phyloP scores from a whole-genome alignment of 2,329 filamentous ascomycete species.

The Fusarium fujikuroi region DNA sequence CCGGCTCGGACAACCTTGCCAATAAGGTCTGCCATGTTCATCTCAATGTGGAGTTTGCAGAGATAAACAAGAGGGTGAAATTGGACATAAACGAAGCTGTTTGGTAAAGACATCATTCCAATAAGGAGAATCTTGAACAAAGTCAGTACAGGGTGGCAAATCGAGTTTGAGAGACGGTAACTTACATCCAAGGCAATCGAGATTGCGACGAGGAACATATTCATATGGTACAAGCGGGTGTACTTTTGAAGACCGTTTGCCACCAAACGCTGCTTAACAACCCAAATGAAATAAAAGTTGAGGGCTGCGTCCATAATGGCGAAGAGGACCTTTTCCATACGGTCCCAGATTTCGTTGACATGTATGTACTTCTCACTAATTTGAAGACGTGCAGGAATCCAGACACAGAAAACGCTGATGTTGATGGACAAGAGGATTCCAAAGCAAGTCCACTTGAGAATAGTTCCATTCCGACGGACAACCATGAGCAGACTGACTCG shows the following conservation, averaged over 20 bases:
- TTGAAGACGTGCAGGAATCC: slow-evolving; percentile 60
- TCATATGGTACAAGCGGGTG: slow-evolving; percentile 54
- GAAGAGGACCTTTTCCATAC: slow-evolving; percentile 60
- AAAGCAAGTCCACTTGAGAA: slow-evolving; percentile 57
- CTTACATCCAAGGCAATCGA: slow-evolving; percentile 44
- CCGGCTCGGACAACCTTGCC: slow-evolving; percentile 39
- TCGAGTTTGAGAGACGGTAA: not conserved
- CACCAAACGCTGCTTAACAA: slow-evolving; percentile 57
- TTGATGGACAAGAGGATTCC: slow-evolving; percentile 57
- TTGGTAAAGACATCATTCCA: slow-evolving; percentile 40
- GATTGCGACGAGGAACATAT: slow-evolving; percentile 41
- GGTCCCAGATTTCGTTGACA: slow-evolving; percentile 61
- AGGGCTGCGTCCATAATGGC: slow-evolving; percentile 57
- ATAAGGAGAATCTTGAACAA: slow-evolving; percentile 30
- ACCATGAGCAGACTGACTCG: slow-evolving; percentile 58
- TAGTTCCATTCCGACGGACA: slow-evolving; percentile 44
- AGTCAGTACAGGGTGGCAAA: not conserved
- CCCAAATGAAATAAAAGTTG: slow-evolving; percentile 58
- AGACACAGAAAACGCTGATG: slow-evolving; percentile 60
- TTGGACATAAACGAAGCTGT: slow-evolving; percentile 39
- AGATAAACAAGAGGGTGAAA: slow-evolving; percentile 40
- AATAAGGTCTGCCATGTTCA: slow-evolving; percentile 42
- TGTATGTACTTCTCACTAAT: slow-evolving; percentile 51
- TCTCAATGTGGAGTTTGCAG: slow-evolving; percentile 40
- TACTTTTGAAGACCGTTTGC: slow-evolving; percentile 61